phyloP scores from a whole-genome alignment of 1,139 yeast species.

The Scheffersomyces lignicola region DNA sequence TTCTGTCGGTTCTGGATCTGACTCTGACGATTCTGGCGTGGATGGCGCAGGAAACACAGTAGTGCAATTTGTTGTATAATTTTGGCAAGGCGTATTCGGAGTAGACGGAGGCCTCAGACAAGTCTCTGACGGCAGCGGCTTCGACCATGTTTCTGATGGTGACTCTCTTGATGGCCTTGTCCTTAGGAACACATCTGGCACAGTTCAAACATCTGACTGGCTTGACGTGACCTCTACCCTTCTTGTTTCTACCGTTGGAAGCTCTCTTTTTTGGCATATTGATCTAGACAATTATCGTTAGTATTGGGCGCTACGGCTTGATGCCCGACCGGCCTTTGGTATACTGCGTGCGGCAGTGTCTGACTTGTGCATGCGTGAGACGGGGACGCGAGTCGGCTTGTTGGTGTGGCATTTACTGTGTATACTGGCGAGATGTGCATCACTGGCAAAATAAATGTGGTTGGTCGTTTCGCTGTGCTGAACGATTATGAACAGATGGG shows the following conservation, averaged over 20 bases:
- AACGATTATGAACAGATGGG: too few relatives aligned
- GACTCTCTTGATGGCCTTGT: slow-evolving; percentile 99
- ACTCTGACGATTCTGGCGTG: slow-evolving; percentile 99
- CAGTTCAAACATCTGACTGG: slow-evolving; percentile 99
- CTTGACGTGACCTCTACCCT: slow-evolving; percentile 99
- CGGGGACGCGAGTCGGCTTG: too few relatives aligned
- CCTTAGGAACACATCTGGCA: slow-evolving; percentile 99
- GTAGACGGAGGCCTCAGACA: slow-evolving; percentile 99
- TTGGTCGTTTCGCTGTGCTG: too few relatives aligned
- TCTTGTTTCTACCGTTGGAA: slow-evolving; percentile 99
- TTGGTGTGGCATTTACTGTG: too few relatives aligned
- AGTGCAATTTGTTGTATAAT: slow-evolving; percentile 99
- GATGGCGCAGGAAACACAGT: slow-evolving; percentile 99
- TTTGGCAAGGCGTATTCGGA: slow-evolving; percentile 99
- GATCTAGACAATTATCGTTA: slow-evolving; percentile 26
- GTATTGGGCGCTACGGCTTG: slow-evolving; percentile 17
- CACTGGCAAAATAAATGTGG: too few relatives aligned
- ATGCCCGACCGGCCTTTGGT: background rate
- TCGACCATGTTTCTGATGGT: slow-evolving; percentile 99
- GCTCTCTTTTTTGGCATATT: slow-evolving; percentile 99
- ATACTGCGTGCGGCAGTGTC: background rate
- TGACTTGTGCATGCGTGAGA: background rate
- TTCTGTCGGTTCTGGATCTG: slow-evolving; percentile 98
- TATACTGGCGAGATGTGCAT: too few relatives aligned
- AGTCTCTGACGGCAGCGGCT: slow-evolving; percentile 99